A percentile compares a stretch with the other conserved stretches of the same genome.
These are phyloP conservation scores for Globisporangium uncinulatum DNA, from an alignment of 352 stramenopile genomes.

Conservation along the genomic window DNA sequence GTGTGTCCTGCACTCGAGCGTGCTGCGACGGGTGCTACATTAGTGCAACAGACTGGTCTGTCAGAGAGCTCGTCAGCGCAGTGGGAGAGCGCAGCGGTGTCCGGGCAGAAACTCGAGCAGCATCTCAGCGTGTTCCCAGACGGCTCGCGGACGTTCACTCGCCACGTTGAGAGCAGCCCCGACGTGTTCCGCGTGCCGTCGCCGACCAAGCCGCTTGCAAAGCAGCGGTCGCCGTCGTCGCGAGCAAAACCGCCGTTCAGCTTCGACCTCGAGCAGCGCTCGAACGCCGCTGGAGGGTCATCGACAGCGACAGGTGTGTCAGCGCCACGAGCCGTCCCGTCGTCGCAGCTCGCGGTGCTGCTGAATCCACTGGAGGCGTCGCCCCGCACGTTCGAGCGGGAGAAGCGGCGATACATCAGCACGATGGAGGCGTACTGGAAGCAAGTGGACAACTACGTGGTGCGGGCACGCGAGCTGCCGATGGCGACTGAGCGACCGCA, in stretches of 20 bases:
- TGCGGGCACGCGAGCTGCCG: slow-evolving; percentile 36
- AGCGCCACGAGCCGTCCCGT: slow-evolving; percentile 7
- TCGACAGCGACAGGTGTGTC: neutral
- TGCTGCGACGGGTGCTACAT: neutral
- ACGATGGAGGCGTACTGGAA: slow-evolving; percentile 83
- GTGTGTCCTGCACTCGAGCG: slow-evolving; percentile 52
- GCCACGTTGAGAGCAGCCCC: slow-evolving; percentile 62
- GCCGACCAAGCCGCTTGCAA: slow-evolving; percentile 27
- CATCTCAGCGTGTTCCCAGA: slow-evolving; percentile 48
- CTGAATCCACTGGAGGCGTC: slow-evolving; percentile 53
- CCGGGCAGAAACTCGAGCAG: neutral
- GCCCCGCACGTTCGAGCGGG: slow-evolving; percentile 65
- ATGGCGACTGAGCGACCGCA: slow-evolving; percentile 60
- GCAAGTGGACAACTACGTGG: slow-evolving; percentile 67
- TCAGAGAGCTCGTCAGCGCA: neutral
- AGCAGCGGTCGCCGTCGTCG: slow-evolving; percentile 4
- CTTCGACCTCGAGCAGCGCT: slow-evolving; percentile 26
- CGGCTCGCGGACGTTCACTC: slow-evolving; percentile 48
- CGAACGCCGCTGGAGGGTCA: neutral
- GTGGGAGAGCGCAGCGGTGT: neutral
- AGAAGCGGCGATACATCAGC: slow-evolving; percentile 68
- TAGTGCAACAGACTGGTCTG: neutral
- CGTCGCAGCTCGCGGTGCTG: slow-evolving; percentile 18
- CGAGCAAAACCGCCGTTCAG: slow-evolving; percentile 27
- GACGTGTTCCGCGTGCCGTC: slow-evolving; percentile 49